phyloP scores from a whole-genome alignment of 352 stramenopile species.

The Globisporangium recalcitrans region DNA sequence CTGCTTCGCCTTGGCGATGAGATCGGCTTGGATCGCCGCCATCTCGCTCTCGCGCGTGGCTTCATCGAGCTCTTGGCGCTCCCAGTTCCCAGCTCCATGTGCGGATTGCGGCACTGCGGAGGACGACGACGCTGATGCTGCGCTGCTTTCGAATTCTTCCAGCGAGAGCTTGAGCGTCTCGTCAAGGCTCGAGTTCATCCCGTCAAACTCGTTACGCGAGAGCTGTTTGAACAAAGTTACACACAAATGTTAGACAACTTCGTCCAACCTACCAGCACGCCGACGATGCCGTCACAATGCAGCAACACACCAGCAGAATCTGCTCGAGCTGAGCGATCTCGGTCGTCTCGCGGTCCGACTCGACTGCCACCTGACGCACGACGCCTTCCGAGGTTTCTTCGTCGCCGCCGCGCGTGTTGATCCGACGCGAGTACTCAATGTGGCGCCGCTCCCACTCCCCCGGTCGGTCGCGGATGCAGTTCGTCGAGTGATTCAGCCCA shows the following conservation, averaged over 20 bases:
- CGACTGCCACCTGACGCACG: slow-evolving; percentile 24
- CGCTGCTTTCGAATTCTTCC: slow-evolving; percentile 31
- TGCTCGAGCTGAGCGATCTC: slow-evolving; percentile 72
- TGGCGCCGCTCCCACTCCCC: slow-evolving; percentile 65
- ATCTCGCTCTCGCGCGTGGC: slow-evolving; percentile 72
- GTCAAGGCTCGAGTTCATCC: slow-evolving; percentile 71
- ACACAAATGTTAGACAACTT: not conserved
- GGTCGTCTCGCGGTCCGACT: slow-evolving; percentile 42
- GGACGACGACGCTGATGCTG: not conserved
- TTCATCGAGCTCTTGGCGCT: slow-evolving; percentile 40
- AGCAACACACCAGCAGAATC: slow-evolving; percentile 47
- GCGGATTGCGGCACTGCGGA: not conserved
- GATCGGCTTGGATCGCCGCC: slow-evolving; percentile 60
- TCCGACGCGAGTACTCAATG: slow-evolving; percentile 60
- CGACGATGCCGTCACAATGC: not conserved
- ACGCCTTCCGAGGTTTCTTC: slow-evolving; percentile 19
- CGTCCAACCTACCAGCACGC: not conserved
- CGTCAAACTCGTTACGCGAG: slow-evolving; percentile 70
- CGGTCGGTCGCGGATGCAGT: slow-evolving; percentile 53
- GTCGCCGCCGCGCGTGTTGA: slow-evolving; percentile 44
- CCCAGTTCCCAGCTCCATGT: slow-evolving; percentile 11
- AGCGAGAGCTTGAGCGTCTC: slow-evolving; percentile 67
- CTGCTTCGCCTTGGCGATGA: slow-evolving; percentile 62
- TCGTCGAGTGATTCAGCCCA: slow-evolving; percentile 38
- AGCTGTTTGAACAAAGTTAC: slow-evolving; percentile 23